Base-by-base conservation (phyloP, 805 yeast genomes). In the Kuraishia borneana region DNA sequence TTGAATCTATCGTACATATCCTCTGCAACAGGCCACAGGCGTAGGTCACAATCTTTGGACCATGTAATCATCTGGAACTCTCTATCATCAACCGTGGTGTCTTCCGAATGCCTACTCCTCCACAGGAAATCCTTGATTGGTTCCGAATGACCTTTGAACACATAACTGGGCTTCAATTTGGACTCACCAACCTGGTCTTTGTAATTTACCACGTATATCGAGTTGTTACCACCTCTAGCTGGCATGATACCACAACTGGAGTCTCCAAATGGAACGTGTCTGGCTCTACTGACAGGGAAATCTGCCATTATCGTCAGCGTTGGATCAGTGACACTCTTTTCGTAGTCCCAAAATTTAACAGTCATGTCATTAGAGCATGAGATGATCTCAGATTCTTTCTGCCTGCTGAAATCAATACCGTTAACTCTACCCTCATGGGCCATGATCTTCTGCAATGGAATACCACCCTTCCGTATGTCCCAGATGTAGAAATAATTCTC, bases 31-130 rank as follows among this genome's bases (percentile, higher is more conserved):
- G 85, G 81, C 96, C 96, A 89, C 32, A 88, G 56, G 39, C 88
- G 65, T 38, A 92, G 60, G 49, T 84, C 94, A 43, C 77, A 73
- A 50, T 92, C 97, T 34, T 83, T 76, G 1, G 94, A 79, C 96
- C 97, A 89, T 0, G 97, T 84, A 1, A 92, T 89, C 33, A 92
- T 54, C 53, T 92, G 97, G 49, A 73, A 92, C 39, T 88, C 95
- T 36, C 89, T 63, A 58, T 83, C 85, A 43, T 76, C 78, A 10
- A 69, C 46, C 1, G 48, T 53, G 2, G 63, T 51, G 30, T 61
- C 61, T 23, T 52, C 39, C 1, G 66, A 52, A 37, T 75, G 70
- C 25, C 85, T 64, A 6, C 73, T 61, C 42, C 97, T 64, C 95
- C 96, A 89, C 1, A 87, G 60, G 48, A 89, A 87, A 49, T 92